Evolutionary conservation across 768 basidiomycete genomes (phyloP).

Genomic region (Atractiella rhizophila): DNA sequence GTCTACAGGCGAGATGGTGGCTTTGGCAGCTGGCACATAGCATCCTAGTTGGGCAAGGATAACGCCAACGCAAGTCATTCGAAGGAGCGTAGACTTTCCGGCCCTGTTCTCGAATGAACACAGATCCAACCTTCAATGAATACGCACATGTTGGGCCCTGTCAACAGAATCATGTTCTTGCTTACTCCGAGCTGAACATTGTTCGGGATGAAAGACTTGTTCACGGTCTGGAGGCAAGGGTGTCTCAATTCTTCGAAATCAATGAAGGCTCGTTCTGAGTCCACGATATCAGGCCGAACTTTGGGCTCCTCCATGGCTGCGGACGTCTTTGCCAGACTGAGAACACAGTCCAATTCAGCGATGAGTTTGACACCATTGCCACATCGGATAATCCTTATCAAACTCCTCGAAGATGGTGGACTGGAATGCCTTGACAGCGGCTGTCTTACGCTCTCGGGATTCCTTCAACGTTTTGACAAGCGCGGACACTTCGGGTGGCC

Average conservation of each 20-base stretch:
- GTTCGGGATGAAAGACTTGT: slow-evolving; percentile 62
- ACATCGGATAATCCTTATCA: slow-evolving; percentile 41
- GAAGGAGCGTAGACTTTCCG: slow-evolving; percentile 36
- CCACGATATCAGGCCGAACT: slow-evolving; percentile 74
- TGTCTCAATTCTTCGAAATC: slow-evolving; percentile 79
- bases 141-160: background rate
- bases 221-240: slow-evolving; percentile 38
- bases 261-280: slow-evolving; percentile 49
- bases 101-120: no score
- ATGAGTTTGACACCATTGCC: slow-evolving; percentile 62
- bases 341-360: slow-evolving; percentile 86
- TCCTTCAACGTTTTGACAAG: slow-evolving; percentile 69
- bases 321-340: slow-evolving; percentile 72
- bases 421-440: slow-evolving; percentile 60
- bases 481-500: slow-evolving; percentile 42
- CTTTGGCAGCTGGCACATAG: slow-evolving; percentile 63
- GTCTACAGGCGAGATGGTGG: slow-evolving; percentile 68
- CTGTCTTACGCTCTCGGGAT: slow-evolving; percentile 62
- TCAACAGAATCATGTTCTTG: background rate
- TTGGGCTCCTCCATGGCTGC: slow-evolving; percentile 70
- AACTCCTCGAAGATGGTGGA: slow-evolving; percentile 47
- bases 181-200: slow-evolving; percentile 60
- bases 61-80: slow-evolving; percentile 86
- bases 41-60: slow-evolving; percentile 67
- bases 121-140: no score